phyloP scores from a whole-genome alignment of 2,329 filamentous ascomycete species.

The Dactylellina haptotyla region DNA sequence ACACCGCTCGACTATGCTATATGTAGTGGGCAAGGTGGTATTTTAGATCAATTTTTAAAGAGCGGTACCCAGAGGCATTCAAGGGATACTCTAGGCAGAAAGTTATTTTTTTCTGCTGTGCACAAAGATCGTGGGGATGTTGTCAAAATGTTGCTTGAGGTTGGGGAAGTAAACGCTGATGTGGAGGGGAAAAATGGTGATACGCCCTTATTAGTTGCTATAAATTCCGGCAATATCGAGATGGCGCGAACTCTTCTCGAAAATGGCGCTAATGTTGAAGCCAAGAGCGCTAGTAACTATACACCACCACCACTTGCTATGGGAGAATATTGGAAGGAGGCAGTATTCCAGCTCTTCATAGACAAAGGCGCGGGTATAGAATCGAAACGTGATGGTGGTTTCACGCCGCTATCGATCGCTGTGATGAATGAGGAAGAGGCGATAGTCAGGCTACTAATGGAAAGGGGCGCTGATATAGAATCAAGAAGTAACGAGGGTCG shows the following conservation, averaged over 20 bases:
- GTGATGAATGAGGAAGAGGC: too few relatives aligned
- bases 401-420: too few relatives aligned
- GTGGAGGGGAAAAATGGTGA: background rate
- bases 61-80: background rate
- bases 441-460: too few relatives aligned
- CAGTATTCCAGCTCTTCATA: background rate
- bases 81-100: background rate
- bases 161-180: background rate
- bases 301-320: background rate
- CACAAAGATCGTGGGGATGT: background rate
- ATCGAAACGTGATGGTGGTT: too few relatives aligned
- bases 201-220: background rate
- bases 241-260: background rate
- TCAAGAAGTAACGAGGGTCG: too few relatives aligned
- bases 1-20: conserved; percentile 18
- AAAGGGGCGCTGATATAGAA: too few relatives aligned
- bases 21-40: background rate
- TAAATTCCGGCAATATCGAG: background rate
- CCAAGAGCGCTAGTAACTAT: too few relatives aligned
- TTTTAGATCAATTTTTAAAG: background rate
- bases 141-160: background rate
- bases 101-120: conserved; percentile 10
- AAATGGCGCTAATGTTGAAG: background rate
- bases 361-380: too few relatives aligned
- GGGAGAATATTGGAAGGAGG: background rate